Base-by-base conservation (phyloP, 2,329 filamentous ascomycete genomes). In the Chaetoscypha palmicola region DNA sequence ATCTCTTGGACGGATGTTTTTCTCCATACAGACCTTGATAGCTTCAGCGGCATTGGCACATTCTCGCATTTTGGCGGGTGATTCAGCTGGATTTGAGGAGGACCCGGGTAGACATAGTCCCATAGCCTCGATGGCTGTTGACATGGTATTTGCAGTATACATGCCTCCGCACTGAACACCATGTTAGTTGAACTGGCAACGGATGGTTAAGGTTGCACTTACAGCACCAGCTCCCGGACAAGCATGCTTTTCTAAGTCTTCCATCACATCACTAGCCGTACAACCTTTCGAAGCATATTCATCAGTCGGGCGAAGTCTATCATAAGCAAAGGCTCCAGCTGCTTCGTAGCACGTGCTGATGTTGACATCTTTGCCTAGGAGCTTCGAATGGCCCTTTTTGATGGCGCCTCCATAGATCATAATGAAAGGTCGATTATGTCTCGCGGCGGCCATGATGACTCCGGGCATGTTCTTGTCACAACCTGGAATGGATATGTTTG, bases 401-500 rank as follows among this genome's bases (percentile, higher is more conserved):
- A 95, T 96, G 12, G 87, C 86, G 30, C 91, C 91, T 39, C 91
- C 91, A 63, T 96, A 97, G 47, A 97, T 83, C 89, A 96, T 95
- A 61, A 96, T 71, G 37, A 88, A 92, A 3, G 91, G 91, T 8
- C 91, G 77, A 66, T 96, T 96, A 67, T 94, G 87, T 14, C 45
- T 28, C 17, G 45, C 45, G 5, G 45, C 45, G 8, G 45, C 45
- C 45, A 47, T 47, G n/a, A 47, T 47, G 12, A 86, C 83, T 51
- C 90, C 90, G 0, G 90, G 90, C 91, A 96, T 96, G 65, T 96
- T 96, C 76, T 96, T 96, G 69, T 96, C 90, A 64, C 90, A 96
- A 9, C 90, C 90, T 0, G 91, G 89, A 55, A 96, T 91, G 22
- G 86, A 81, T 62, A 96, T 90, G 64, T 90, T 94, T 46, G 89